These are phyloP conservation scores for Arthrobotrys musiformis DNA, from an alignment of 2,329 filamentous ascomycete genomes.

Conservation along the genomic window DNA sequence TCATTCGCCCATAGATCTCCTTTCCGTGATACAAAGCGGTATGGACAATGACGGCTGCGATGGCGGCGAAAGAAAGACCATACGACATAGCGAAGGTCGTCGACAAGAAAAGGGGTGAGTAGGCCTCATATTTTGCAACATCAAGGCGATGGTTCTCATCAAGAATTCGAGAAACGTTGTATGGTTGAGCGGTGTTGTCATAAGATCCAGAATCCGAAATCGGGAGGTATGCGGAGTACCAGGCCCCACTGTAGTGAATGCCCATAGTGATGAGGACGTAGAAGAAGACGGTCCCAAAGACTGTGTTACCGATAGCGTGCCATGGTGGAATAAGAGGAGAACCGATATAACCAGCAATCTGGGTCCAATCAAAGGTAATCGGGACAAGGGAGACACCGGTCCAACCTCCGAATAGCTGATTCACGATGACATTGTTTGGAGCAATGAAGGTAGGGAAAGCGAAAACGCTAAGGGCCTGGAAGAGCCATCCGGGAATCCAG, in stretches of 20 bases:
- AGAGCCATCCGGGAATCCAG: slow-evolving; percentile 76
- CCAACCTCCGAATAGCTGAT: slow-evolving; percentile 77
- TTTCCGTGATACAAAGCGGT: slow-evolving; percentile 69
- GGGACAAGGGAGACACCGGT: slow-evolving; percentile 76
- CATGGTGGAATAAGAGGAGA: slow-evolving; percentile 77
- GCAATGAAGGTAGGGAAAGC: slow-evolving; percentile 78
- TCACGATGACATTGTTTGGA: slow-evolving; percentile 74
- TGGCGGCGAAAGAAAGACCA: slow-evolving; percentile 75
- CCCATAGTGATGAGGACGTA: slow-evolving; percentile 71
- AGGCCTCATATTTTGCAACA: slow-evolving; percentile 72
- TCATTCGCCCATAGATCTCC: slow-evolving; percentile 67
- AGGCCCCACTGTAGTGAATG: slow-evolving; percentile 74
- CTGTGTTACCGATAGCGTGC: slow-evolving; percentile 78
- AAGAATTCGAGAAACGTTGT: slow-evolving; percentile 74
- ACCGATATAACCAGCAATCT: slow-evolving; percentile 74
- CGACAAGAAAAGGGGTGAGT: slow-evolving; percentile 75
- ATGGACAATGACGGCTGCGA: slow-evolving; percentile 71
- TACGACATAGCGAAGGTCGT: slow-evolving; percentile 70
- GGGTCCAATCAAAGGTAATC: slow-evolving; percentile 81
- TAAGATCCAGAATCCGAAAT: slow-evolving; percentile 77
- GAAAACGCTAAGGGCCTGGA: slow-evolving; percentile 76
- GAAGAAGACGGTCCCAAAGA: slow-evolving; percentile 74
- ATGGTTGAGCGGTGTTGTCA: slow-evolving; percentile 74
- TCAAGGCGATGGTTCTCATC: slow-evolving; percentile 73
- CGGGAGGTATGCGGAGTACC: slow-evolving; percentile 73